A percentile compares a stretch with the other conserved stretches of the same genome.
Evolutionary conservation across 2,329 filamentous ascomycete species (phyloP).

Genomic region (Hymenoscyphus fraxineus): DNA sequence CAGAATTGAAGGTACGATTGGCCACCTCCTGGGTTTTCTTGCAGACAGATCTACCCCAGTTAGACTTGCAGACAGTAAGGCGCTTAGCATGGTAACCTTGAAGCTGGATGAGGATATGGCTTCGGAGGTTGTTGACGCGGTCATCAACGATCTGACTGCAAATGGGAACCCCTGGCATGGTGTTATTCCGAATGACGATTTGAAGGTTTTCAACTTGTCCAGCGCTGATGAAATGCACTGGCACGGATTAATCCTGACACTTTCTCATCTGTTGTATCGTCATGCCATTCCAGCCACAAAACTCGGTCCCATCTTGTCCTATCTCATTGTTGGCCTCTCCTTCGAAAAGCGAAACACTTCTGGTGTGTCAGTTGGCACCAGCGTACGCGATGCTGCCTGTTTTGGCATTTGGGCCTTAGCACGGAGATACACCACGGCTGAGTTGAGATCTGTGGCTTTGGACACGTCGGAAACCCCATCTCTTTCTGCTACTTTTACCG

Average conservation of each 20-base stretch:
- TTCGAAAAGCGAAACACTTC: conserved; percentile 88
- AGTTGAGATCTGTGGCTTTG: conserved; percentile 63
- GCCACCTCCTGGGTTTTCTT: conserved; percentile 72
- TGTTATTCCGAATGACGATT: neutral
- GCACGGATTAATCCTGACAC: conserved; percentile 86
- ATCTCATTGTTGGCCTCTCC: conserved; percentile 72
- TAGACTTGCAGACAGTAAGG: conserved; percentile 85
- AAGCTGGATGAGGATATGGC: conserved; percentile 79
- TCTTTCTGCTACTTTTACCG: conserved; percentile 18
- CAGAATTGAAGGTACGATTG: conserved; percentile 75
- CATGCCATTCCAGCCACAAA: conserved; percentile 70
- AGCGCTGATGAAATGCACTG: conserved; percentile 79
- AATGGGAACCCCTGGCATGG: conserved; percentile 18
- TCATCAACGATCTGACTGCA: conserved; percentile 64
- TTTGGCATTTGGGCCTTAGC: conserved; percentile 95
- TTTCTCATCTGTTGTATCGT: conserved; percentile 82
- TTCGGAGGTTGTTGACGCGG: conserved; percentile 79
- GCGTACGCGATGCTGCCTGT: conserved; percentile 90
- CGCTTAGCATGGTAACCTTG: conserved; percentile 79
- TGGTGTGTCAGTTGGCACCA: conserved; percentile 80
- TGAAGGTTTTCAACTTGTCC: conserved; percentile 51
- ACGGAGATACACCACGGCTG: conserved; percentile 76
- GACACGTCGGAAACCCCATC: conserved; percentile 11
- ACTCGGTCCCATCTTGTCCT: conserved; percentile 70
- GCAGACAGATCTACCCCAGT: conserved; percentile 90